Base-by-base conservation (phyloP, 1,284 basidiomycete genomes). In the Ustilago trichophora region DNA sequence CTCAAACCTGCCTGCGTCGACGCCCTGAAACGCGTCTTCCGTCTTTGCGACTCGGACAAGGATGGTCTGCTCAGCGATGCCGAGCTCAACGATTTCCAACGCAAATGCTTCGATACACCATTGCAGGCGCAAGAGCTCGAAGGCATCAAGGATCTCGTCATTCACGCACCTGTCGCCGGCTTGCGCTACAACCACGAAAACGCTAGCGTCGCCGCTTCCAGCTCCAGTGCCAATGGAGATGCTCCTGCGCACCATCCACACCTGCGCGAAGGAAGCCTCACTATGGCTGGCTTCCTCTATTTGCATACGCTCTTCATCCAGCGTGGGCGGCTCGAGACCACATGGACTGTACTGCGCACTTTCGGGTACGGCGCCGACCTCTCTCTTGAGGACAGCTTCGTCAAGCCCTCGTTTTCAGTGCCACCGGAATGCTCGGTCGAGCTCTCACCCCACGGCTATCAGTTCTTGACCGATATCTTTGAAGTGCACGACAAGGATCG, bases 261-360 rank as follows among this genome's bases (percentile, higher is more conserved):
- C 44, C 50, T 45, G 75, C 81, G 36, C 82, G 83, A 70, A 90
- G 68, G 64, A 1, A 46, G 91, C n/a, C 85, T 98, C 56, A 98
- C 94, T 2, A 92, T 96, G 83, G 87, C 89, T 11, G 95, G 95
- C 2, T 98, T 98, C 83, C 83, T 98, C 40, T 95, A 93, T 78
- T 87, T 98, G 11, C 93, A 98, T 82, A 97, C 94, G 4, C 91
- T 90, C 73, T 98, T 98, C 83, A 97, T 98, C 65, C 95, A 97
- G 83, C 89, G 91, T 48, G 96, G 95, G 12, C 87, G 96, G 37
- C 86, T 97, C 68, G 95, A 98, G 82, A 98, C 96, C 22, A 98
- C 95, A 1, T 98, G 95, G 95, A 95, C 93, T 3, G 93, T 97
- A 4, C 84, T 98, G 66, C 86, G 93, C 59, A 92, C 90, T 75